These are phyloP conservation scores for Eutrema yunnanense DNA, from an alignment of 345 rosid species.

Conservation along the genomic window DNA sequence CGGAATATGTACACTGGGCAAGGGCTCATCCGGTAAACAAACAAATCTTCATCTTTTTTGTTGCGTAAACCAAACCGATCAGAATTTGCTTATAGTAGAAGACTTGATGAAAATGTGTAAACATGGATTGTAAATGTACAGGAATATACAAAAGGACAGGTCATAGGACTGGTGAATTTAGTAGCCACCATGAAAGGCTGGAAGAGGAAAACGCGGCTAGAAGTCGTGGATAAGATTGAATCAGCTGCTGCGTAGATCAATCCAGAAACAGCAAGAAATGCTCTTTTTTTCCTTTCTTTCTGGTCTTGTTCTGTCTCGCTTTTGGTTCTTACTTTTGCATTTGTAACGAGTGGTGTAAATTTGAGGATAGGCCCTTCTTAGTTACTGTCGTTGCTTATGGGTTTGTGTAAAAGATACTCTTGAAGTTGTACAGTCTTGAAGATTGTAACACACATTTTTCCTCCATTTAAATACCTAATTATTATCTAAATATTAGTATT, in stretches of 20 bases:
- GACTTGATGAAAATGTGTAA: not conserved
- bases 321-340: constrained; percentile 19
- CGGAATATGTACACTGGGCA: constrained; percentile 95
- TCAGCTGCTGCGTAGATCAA: constrained; percentile 29
- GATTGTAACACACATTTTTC: constrained; percentile 19
- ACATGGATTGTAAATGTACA: constrained; percentile 25
- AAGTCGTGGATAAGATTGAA: constrained; percentile 80
- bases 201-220: constrained; percentile 90
- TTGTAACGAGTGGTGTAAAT: constrained; percentile 27
- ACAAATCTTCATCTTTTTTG: not conserved
- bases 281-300: not conserved
- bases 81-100: not conserved
- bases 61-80: not conserved
- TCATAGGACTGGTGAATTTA: constrained; percentile 74
- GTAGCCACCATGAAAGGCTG: constrained; percentile 94
- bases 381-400: constrained; percentile 3
- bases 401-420: constrained; percentile 24
- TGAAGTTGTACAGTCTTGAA: constrained; percentile 26
- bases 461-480: not conserved
- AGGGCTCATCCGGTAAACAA: constrained; percentile 79
- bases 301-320: not conserved
- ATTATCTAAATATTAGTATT: not conserved
- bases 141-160: constrained; percentile 79
- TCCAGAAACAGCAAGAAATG: constrained; percentile 2
- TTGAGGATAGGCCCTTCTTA: constrained; percentile 22